Conservation (phyloP, 148 eudicot genomes). For the Vaccinium macrocarpon region DNA sequence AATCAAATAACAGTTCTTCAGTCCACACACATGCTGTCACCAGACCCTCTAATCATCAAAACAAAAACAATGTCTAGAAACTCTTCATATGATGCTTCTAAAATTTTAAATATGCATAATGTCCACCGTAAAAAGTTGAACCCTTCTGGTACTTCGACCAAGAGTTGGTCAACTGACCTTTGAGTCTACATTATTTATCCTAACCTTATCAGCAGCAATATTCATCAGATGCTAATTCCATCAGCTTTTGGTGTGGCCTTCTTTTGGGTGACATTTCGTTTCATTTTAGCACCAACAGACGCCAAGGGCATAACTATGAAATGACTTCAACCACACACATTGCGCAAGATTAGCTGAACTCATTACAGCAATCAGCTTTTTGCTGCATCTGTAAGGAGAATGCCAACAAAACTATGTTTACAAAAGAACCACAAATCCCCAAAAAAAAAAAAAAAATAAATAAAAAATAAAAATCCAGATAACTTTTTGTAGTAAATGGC, state of each 20-base stretch:
- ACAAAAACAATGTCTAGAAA: background rate
- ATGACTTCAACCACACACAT: background rate
- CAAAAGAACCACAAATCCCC: background rate
- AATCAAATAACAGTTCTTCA: background rate
- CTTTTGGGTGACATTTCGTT: background rate
- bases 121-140: background rate
- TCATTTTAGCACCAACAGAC: background rate
- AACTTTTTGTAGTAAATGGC: background rate
- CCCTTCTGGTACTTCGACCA: background rate
- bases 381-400: background rate
- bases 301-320: background rate
- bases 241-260: background rate
- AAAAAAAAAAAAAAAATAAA: too few relatives aligned
- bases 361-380: background rate
- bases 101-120: background rate
- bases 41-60: background rate
- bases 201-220: background rate
- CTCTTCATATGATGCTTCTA: background rate
- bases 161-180: background rate
- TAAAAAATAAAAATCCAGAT: too few relatives aligned
- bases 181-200: background rate
- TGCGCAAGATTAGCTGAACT: background rate
- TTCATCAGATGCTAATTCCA: background rate
- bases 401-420: background rate
- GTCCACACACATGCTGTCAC: background rate